A percentile compares a stretch with the other conserved stretches of the same genome.
Conservation (phyloP, 1,284 basidiomycete genomes). For the Moesziomyces globuligerus region DNA sequence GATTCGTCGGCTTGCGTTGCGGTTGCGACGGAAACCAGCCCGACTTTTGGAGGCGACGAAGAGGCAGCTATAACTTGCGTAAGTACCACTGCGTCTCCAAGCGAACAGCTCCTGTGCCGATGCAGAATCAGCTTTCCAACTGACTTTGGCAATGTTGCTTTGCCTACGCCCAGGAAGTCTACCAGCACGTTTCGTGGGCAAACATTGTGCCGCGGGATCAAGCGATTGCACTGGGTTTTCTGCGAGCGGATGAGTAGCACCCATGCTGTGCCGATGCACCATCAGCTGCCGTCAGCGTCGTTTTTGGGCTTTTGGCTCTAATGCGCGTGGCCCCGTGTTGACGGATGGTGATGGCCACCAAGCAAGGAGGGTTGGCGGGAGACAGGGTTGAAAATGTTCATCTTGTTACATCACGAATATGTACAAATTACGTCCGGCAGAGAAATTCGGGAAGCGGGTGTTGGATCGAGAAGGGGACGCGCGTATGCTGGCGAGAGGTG, state of each 20-base stretch:
- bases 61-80: too few species aligned
- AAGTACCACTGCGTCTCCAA: too few species aligned
- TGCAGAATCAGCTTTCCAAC: too few species aligned
- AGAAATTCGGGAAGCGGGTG: conserved; percentile 12
- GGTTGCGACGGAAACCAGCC: neutral
- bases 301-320: neutral
- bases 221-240: conserved; percentile 15
- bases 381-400: neutral
- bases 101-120: too few species aligned
- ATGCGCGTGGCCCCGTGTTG: neutral
- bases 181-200: conserved; percentile 17
- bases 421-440: neutral
- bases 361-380: neutral
- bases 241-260: neutral
- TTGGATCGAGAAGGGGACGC: conserved; percentile 6
- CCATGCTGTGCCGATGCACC: neutral
- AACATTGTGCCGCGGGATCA: conserved; percentile 37
- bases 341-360: neutral
- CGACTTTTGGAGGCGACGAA: neutral
- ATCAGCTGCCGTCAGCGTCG: neutral
- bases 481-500: conserved; percentile 21
- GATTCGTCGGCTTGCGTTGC: conserved; percentile 10
- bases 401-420: neutral
- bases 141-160: neutral
- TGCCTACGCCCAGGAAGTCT: neutral